Base-by-base conservation (phyloP, 177 flowering plant species). In the Vitis hybrid region DNA sequence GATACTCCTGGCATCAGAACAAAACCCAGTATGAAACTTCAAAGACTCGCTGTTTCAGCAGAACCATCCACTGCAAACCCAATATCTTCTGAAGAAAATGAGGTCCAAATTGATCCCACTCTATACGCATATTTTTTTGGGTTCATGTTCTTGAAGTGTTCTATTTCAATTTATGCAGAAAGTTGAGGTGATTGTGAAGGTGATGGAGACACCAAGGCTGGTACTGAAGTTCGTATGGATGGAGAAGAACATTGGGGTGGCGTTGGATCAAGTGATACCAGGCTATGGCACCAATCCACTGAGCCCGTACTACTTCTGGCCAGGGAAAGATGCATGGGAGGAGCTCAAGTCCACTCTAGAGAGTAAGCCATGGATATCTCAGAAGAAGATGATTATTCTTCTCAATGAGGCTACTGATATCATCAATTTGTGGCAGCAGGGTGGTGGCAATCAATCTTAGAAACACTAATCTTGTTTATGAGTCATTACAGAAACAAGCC, bases 301-400 rank as follows among this genome's bases (percentile, higher is more conserved):
- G 15, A 90, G 94, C 70, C 92, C 92, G 1, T 88, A 88, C 76
- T 88, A 79, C 76, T 90, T 90, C 72, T 88, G 94, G 94, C 94
- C 94, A 0, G 83, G 94, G 64, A 90, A 88, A 66, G 94, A 88
- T 81, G 92, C 94, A 12, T 90, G 95, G 92, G 95, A 90, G 72
- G 95, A 90, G 79, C 86, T 88, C 49, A 90, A 83, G 67, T 21
- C 77, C 12, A 67, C 75, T 79, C 80, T 88, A 13, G 92, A 88
- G 79, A 84, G 86, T 51, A 90, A 87, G 79, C 89, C 95, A 8
- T 90, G 92, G 95, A 88, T 90, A 46, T 88, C 95, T 15, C 88
- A 87, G 75, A 90, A 88, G 81, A 79, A 81, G 80, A 87, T 82
- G 87, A 84, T 90, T 66, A 81, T 87, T 48, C 85, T 90, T 70